Conservation (phyloP, 2,329 filamentous ascomycete species). For the Pseudocercospora macadamiae region DNA sequence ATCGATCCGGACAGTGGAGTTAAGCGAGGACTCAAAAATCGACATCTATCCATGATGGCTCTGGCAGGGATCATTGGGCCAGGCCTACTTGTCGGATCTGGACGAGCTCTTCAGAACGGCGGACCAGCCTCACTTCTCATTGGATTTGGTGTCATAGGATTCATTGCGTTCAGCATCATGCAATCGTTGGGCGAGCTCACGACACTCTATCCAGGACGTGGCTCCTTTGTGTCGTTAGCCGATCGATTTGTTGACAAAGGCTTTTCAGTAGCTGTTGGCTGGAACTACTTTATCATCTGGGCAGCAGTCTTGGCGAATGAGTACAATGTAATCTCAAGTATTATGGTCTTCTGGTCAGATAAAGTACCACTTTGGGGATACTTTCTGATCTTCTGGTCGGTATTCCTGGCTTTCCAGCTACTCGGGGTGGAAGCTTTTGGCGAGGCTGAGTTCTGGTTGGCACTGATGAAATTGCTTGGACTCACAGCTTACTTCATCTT, state of each 20-base stretch:
- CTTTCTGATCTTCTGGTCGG: conserved; percentile 47
- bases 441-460: conserved; percentile 51
- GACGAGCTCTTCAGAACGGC: conserved; percentile 68
- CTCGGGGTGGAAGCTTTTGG: conserved; percentile 47
- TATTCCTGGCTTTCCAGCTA: conserved; percentile 44
- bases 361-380: conserved; percentile 46
- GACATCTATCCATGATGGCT: conserved; percentile 64
- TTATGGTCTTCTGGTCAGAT: conserved; percentile 68
- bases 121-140: conserved; percentile 74
- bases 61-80: conserved; percentile 64
- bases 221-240: conserved; percentile 71
- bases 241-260: conserved; percentile 73
- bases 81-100: conserved; percentile 71
- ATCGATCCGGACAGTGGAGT: conserved; percentile 66
- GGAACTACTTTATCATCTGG: conserved; percentile 74
- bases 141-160: conserved; percentile 71
- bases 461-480: conserved; percentile 44
- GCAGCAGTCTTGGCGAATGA: conserved; percentile 68
- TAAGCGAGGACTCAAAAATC: conserved; percentile 69
- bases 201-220: conserved; percentile 71
- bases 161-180: conserved; percentile 69
- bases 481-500: conserved; percentile 46
- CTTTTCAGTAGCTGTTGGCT: conserved; percentile 69
- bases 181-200: conserved; percentile 75
- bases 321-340: conserved; percentile 69